Evolutionary conservation across 495 filamentous ascomycete genomes (phyloP).

Genomic region (Niebla homalea): DNA sequence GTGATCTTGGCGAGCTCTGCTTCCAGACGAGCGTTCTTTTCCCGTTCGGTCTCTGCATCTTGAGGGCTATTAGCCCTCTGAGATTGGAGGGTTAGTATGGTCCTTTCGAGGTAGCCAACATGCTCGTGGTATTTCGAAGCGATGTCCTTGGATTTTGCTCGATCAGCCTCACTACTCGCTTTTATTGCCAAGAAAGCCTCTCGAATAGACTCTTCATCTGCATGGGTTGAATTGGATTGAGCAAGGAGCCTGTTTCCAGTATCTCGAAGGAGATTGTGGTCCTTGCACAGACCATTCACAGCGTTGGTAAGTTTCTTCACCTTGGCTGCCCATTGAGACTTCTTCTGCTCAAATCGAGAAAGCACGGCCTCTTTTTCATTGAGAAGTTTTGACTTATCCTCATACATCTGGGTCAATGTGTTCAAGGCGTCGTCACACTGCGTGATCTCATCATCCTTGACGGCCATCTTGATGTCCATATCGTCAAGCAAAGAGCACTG

Average conservation of each 20-base stretch:
- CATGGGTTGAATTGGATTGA: not conserved
- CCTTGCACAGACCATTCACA: conserved; percentile 14
- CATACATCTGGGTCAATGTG: not conserved
- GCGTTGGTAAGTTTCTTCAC: conserved; percentile 8
- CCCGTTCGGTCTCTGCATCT: conserved; percentile 1
- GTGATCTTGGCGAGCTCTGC: conserved; percentile 4
- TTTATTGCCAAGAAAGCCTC: not conserved
- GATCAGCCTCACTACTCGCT: not conserved
- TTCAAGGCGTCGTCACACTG: not conserved
- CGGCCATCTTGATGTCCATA: too few species aligned
- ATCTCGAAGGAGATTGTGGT: conserved; percentile 14
- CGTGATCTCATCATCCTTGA: not conserved
- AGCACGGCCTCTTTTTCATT: conserved; percentile 4
- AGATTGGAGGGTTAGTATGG: conserved; percentile 5
- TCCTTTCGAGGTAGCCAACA: conserved; percentile 1
- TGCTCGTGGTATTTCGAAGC: conserved; percentile 1
- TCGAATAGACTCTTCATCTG: conserved; percentile 1
- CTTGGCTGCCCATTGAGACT: conserved; percentile 6
- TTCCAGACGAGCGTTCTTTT: conserved; percentile 5
- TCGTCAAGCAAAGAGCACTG: too few species aligned
- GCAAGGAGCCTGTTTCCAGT: not conserved
- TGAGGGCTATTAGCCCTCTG: not conserved
- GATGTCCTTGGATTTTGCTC: not conserved
- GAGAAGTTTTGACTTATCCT: not conserved
- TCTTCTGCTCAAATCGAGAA: not conserved